These are phyloP conservation scores for Hemileccinum impolitum DNA, from an alignment of 768 basidiomycete genomes.

Conservation along the genomic window DNA sequence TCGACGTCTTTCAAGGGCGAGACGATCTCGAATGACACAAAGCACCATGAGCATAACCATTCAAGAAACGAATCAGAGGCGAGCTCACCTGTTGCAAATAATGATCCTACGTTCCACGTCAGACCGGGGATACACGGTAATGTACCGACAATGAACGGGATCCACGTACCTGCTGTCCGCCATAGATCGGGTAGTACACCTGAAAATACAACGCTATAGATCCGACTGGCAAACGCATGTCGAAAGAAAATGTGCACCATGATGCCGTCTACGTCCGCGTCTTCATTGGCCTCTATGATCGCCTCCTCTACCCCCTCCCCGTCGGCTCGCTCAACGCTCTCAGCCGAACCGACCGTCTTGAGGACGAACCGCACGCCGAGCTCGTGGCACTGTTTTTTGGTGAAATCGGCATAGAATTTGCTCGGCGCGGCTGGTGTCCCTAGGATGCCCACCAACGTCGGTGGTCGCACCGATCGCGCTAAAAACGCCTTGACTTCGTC, in stretches of 20 bases:
- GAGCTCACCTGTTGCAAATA: constrained; percentile 84
- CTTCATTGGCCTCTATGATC: constrained; percentile 93
- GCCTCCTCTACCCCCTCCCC: constrained; percentile 95
- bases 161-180: constrained; percentile 69
- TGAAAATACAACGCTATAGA: constrained; percentile 23
- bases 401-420: constrained; percentile 85
- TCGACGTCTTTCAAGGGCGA: constrained; percentile 98
- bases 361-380: constrained; percentile 88
- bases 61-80: no score
- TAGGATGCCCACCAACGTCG: constrained; percentile 88
- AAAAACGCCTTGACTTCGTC: constrained; percentile 60
- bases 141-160: background rate
- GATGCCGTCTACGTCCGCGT: constrained; percentile 81
- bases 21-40: constrained; percentile 70
- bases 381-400: constrained; percentile 83
- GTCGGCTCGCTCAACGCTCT: constrained; percentile 45
- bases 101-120: constrained; percentile 61
- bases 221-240: background rate
- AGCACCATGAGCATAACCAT: no score
- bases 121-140: background rate
- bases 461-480: constrained; percentile 37
- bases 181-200: constrained; percentile 98
- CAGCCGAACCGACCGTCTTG: constrained; percentile 51
- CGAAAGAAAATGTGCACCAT: constrained; percentile 60
- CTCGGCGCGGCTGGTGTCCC: constrained; percentile 81